Evolutionary conservation across 306 rosid species (phyloP), one percentile per base, ranked within the genome.

Genomic region (Trichosanthes cucumerina): DNA sequence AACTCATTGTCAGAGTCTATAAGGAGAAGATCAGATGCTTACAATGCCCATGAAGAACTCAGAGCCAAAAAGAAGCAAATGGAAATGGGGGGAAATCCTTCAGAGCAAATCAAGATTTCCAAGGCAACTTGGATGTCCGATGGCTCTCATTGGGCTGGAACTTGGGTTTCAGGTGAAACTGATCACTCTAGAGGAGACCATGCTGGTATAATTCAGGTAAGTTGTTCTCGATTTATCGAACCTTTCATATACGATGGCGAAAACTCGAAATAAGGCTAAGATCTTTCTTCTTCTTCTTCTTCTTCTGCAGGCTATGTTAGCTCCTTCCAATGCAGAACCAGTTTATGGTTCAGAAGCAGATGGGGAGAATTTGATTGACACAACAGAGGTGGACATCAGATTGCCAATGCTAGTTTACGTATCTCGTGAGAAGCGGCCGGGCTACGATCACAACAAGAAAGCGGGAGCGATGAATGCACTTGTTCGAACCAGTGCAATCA

Each of bases 61-160:
- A 63, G 93, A 59, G 89, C 87, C 3, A 92, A 88, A 86, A 92
- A 89, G 92, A 92, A 92, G 75, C 93, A 89, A 79, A 86, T 88
- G 86, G 96, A 92, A 74, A 79, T 87, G 39, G 90, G 89, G 60
- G 79, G 87, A 15, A 79, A 47, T 81, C 77, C 82, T 43, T 85
- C 92, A 0, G 93, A 92, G 21, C 73, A 83, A 19, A 71, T 90
- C 15, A 92, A 88, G 87, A 84, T 85, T 81, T 78, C 91, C 0
- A 92, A 83, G 83, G 97, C 92, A 75, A 92, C 87, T 31, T 92
- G 97, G 97, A 92, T 92, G 97, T 92, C 97, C 2, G 97, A 92
- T 85, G 92, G 96, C 44, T 89, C 96, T 86, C 92, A 88, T 76
- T 92, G 97, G 97, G 87, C 92, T n/a, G 97, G 97, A 78, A 89